Evolutionary conservation across 2,329 filamentous ascomycete genomes (phyloP).

Genomic region (Ceratocystis smalleyi): DNA sequence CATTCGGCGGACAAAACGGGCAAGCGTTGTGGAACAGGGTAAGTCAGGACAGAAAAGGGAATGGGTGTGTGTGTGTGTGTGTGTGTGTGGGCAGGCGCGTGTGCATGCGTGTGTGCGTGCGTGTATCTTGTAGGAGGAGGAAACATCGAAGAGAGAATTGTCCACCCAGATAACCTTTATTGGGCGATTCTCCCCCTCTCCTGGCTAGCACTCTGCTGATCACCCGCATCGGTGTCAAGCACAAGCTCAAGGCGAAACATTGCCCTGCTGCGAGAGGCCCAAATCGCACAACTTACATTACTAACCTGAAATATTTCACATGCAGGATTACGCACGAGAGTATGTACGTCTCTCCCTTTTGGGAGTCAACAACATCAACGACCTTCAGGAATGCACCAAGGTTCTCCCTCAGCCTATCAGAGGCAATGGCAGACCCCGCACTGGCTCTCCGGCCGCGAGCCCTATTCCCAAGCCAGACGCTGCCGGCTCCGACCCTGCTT

Average conservation of each 20-base stretch:
- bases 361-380: constrained; percentile 41
- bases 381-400: constrained; percentile 38
- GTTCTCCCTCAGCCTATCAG: constrained; percentile 28
- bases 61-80: not conserved
- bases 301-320: not conserved
- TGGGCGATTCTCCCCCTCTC: too few species aligned
- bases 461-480: not conserved
- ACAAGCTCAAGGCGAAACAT: not conserved
- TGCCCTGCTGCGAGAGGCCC: not conserved
- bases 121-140: too few species aligned
- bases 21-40: constrained; percentile 30
- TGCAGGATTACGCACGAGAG: constrained; percentile 33
- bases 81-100: not conserved
- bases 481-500: constrained; percentile 13
- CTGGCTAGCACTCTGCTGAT: too few species aligned
- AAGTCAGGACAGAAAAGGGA: constrained; percentile 17
- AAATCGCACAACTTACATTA: not conserved
- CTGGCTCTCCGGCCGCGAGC: not conserved
- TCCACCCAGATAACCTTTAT: too few species aligned
- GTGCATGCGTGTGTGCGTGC: too few species aligned
- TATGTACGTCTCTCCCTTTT: constrained; percentile 40
- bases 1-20: constrained; percentile 24
- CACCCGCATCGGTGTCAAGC: too few species aligned
- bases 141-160: too few species aligned
- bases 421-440: not conserved